Percentiles rank a stretch among this genome's conserved stretches.
phyloP scores from a whole-genome alignment of 495 filamentous ascomycete species.

The Aspergillus kassunensis region DNA sequence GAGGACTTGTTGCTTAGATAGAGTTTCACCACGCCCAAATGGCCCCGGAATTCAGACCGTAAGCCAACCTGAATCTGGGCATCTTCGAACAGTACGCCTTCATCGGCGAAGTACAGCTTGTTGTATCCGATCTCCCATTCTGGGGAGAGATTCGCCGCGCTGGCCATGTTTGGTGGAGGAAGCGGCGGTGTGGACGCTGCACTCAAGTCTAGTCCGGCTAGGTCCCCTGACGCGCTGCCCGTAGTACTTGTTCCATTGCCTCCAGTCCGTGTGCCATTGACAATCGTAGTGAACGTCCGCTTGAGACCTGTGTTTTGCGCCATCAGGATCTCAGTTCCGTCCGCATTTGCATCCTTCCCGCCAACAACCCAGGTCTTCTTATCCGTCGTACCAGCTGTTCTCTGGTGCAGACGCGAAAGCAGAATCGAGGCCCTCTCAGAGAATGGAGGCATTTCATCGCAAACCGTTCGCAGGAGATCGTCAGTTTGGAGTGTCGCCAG shows the following conservation, averaged over 20 bases:
- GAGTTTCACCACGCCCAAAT: conserved; percentile 90
- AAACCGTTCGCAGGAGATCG: conserved; percentile 90
- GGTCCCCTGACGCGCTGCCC: conserved; percentile 50
- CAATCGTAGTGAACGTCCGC: conserved; percentile 67
- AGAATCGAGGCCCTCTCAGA: conserved; percentile 91
- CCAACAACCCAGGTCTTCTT: conserved; percentile 95
- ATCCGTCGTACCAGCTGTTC: conserved; percentile 84
- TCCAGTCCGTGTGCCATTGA: conserved; percentile 51
- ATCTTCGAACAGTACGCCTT: conserved; percentile 93
- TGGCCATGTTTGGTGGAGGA: conserved; percentile 80
- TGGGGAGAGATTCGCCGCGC: conserved; percentile 85
- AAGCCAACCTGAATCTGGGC: conserved; percentile 89
- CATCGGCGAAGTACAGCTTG: conserved; percentile 68
- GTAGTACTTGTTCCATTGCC: conserved; percentile 43
- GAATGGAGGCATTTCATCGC: conserved; percentile 99
- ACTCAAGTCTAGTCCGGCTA: conserved; percentile 78
- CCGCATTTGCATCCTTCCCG: conserved; percentile 85
- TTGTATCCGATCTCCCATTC: conserved; percentile 94
- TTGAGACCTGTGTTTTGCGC: conserved; percentile 79
- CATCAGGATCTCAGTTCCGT: conserved; percentile 73
- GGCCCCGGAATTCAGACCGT: conserved; percentile 87
- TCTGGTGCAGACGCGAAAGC: conserved; percentile 87
- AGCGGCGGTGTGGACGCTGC: conserved; percentile 23
- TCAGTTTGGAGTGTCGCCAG: conserved; percentile 83
- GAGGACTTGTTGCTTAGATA: conserved; percentile 94